Base-by-base conservation (phyloP, 768 basidiomycete genomes). In the Suillus ampliporus region DNA sequence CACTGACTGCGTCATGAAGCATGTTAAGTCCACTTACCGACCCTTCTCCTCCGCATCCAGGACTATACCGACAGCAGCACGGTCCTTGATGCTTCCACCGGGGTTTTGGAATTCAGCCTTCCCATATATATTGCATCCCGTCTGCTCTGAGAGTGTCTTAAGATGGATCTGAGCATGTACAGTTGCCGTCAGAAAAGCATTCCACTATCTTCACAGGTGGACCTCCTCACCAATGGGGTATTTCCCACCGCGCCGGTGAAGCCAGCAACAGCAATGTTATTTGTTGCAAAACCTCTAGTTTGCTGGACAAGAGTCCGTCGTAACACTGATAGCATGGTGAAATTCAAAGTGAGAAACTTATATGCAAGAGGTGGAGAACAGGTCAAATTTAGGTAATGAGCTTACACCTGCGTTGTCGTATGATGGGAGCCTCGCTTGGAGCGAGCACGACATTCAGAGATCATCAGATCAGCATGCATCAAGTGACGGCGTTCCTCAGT, bases 91-190 rank as follows among this genome's bases (percentile, higher is more conserved):
- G 65, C 93, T 95, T 44, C 97, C 97, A 6, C 97, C 97, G 0
- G 97, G 97, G 71, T 98, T 98, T 79, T 97, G 95, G 72, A 97
- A 96, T 78, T 99, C 97, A 21, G 97, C 94, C 74, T 99, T 98
- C n/a, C 92, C 96, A 53, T 89, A 89, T 64, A 98, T 94, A 58
- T 86, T 85, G 60, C 86, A 88, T 17, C 95, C 95, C 1, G 88
- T 93, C 72, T 85, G 86, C 67, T 94, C 87, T 11, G 94, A 97
- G 9, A 97, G 82, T 15, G 78, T 77, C 75, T 92, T 89, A 58
- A 98, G 83, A 66, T 89, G 86, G 63, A 98, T 95, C 95, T 97
- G 72, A 4, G 21, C 38, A 21, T 23, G 31, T 31, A 31, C 34
- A 21, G 37, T 52, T 34, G 10, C 28, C 5, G 46, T 75, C 28